These are phyloP conservation scores for Clitopilus hobsonii DNA, from an alignment of 768 basidiomycete genomes.

Conservation along the genomic window DNA sequence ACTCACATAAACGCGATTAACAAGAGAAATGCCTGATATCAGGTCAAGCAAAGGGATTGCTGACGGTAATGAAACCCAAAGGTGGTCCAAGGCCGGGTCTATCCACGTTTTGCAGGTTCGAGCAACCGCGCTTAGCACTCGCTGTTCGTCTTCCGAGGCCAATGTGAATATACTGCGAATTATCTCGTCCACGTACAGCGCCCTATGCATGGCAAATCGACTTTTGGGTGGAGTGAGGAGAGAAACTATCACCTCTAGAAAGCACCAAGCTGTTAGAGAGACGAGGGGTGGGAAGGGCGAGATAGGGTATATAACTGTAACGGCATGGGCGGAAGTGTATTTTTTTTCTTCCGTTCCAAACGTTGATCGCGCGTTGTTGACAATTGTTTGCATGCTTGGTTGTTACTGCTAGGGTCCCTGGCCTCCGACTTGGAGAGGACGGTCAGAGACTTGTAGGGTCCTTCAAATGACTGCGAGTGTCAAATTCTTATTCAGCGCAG, in stretches of 20 bases:
- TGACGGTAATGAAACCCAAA: conserved; percentile 40
- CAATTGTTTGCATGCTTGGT: not conserved
- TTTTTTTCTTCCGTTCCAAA: not conserved
- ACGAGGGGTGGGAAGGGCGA: not conserved
- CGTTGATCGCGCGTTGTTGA: not conserved
- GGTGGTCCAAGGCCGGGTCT: conserved; percentile 40
- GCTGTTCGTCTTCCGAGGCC: conserved; percentile 20
- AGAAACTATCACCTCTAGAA: not conserved
- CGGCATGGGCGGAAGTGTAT: not conserved
- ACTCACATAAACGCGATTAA: conserved; percentile 30
- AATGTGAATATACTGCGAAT: conserved; percentile 36
- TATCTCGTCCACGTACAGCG: conserved; percentile 46
- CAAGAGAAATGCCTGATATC: conserved; percentile 22
- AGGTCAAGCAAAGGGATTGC: conserved; percentile 36
- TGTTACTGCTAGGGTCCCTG: not conserved
- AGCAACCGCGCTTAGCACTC: conserved; percentile 29
- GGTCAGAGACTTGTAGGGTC: no score
- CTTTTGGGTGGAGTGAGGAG: not conserved
- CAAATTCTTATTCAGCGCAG: no score
- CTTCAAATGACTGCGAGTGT: no score
- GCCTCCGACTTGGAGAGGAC: no score
- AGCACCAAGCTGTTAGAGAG: not conserved
- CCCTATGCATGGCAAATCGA: conserved; percentile 31
- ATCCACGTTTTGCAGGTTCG: conserved; percentile 43
- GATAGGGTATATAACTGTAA: not conserved